These are phyloP conservation scores for Capsicum pubescens DNA, from an alignment of 257 asterid genomes.

Conservation along the genomic window DNA sequence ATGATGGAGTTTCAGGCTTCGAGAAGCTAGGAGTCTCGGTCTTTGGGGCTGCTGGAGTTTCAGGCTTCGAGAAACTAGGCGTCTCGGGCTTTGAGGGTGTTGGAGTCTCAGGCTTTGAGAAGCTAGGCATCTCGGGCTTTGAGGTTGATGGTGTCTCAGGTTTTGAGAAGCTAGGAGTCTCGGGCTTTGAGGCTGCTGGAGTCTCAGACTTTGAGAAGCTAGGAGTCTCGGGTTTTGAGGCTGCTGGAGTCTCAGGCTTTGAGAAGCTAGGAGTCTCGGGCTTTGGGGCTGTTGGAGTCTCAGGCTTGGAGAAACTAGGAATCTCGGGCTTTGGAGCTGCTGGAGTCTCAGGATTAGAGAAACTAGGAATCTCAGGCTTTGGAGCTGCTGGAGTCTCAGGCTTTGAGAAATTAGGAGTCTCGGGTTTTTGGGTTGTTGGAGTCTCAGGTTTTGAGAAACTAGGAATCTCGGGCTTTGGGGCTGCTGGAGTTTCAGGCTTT, in stretches of 20 bases:
- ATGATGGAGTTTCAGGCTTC: background rate
- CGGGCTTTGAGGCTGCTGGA: too few relatives aligned
- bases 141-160: too few relatives aligned
- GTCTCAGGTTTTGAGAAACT: too few relatives aligned
- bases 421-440: too few relatives aligned
- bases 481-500: too few relatives aligned
- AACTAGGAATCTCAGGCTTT: too few relatives aligned
- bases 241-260: background rate
- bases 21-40: background rate
- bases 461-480: too few relatives aligned
- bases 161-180: background rate
- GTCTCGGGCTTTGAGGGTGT: background rate
- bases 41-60: background rate
- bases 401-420: background rate
- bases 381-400: background rate
- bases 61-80: background rate
- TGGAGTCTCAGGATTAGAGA: too few relatives aligned
- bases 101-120: background rate
- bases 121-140: background rate
- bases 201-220: fast-evolving
- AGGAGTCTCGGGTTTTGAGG: background rate
- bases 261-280: too few relatives aligned
- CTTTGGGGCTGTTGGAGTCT: too few relatives aligned
- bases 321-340: too few relatives aligned
- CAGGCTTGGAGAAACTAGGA: too few relatives aligned